phyloP scores from a whole-genome alignment of 2,329 filamentous ascomycete species.

The Microdochium bolleyi region DNA sequence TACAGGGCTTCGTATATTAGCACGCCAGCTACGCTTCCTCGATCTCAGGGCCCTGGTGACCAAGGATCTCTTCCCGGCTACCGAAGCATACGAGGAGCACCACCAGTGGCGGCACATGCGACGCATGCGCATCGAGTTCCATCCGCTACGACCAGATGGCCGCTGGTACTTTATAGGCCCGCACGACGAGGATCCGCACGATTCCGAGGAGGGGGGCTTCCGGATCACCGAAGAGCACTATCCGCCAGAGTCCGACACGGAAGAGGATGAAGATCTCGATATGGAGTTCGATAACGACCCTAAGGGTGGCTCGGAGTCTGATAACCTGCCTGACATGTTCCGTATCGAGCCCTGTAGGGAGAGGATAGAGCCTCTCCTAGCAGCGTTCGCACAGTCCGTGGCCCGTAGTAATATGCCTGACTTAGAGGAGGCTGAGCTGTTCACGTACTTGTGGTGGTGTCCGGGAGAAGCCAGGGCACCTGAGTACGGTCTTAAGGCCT shows the following conservation, averaged over 20 bases:
- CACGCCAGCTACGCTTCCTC: slow-evolving; percentile 8
- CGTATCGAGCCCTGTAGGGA: slow-evolving; percentile 9
- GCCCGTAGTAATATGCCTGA: slow-evolving; percentile 8
- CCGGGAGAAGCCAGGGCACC: slow-evolving; percentile 8
- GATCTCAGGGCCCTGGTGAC: slow-evolving; percentile 11
- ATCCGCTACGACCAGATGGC: slow-evolving; percentile 10
- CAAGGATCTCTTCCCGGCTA: slow-evolving; percentile 7
- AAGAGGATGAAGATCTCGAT: slow-evolving; percentile 6
- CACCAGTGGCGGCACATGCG: slow-evolving; percentile 12
- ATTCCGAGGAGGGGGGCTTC: slow-evolving; percentile 7
- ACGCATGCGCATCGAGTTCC: slow-evolving; percentile 12
- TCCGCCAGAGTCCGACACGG: slow-evolving; percentile 7
- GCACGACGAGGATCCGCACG: slow-evolving; percentile 10
- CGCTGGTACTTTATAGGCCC: slow-evolving; percentile 15
- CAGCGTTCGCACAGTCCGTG: slow-evolving; percentile 11
- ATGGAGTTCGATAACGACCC: slow-evolving; percentile 5
- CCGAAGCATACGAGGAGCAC: slow-evolving; percentile 2
- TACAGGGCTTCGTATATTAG: slow-evolving; percentile 10
- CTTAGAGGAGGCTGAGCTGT: slow-evolving; percentile 14
- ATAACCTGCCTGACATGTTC: slow-evolving; percentile 9
- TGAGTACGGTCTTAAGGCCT: slow-evolving; percentile 1
- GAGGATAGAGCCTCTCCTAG: slow-evolving; percentile 13
- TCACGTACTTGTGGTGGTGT: slow-evolving; percentile 11
- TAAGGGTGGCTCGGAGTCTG: slow-evolving; percentile 4
- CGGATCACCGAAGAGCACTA: slow-evolving; percentile 12